Percentiles rank a stretch among this genome's conserved stretches.
phyloP scores from a whole-genome alignment of 495 filamentous ascomycete genomes.

The Aspergillus olivimuriae region DNA sequence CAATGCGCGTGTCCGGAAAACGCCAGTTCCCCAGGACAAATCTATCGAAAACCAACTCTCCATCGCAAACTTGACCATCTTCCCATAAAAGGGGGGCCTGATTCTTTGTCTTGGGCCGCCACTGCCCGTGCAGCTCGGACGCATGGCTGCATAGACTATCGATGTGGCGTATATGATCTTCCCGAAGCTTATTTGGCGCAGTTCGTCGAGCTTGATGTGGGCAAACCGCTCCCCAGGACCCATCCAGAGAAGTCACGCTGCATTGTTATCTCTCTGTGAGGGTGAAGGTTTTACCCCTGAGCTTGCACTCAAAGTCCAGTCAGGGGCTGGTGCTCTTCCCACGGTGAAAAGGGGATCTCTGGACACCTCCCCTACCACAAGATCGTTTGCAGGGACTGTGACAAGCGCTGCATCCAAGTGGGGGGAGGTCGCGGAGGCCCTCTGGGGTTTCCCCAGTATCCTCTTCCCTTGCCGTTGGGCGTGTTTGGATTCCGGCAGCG shows the following conservation, averaged over 20 bases:
- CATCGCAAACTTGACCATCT: too few relatives aligned
- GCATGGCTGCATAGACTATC: slow-evolving; percentile 6
- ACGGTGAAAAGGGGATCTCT: too few relatives aligned
- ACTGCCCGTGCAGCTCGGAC: neutral
- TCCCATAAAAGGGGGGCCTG: neutral
- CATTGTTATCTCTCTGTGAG: too few relatives aligned
- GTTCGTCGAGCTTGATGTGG: too few relatives aligned
- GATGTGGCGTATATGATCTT: slow-evolving; percentile 10
- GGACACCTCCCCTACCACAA: too few relatives aligned
- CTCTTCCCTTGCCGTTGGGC: slow-evolving; percentile 20
- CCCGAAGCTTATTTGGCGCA: slow-evolving; percentile 1
- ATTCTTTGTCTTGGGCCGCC: neutral
- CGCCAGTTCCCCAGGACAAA: too few relatives aligned
- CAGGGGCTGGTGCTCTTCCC: too few relatives aligned
- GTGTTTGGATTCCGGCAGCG: slow-evolving; percentile 33
- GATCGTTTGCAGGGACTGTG: neutral
- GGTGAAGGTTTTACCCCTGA: neutral
- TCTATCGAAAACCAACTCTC: too few relatives aligned
- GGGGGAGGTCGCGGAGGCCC: neutral
- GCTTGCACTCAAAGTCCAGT: neutral
- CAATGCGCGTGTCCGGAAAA: too few relatives aligned
- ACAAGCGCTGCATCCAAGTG: neutral
- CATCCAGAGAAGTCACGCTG: too few relatives aligned
- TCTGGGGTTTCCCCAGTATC: slow-evolving; percentile 33
- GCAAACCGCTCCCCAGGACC: too few relatives aligned